A percentile compares a stretch with the other conserved stretches of the same genome.
These are phyloP conservation scores for Lasiodiplodia gonubiensis DNA, from an alignment of 2,329 filamentous ascomycete genomes.

Conservation along the genomic window DNA sequence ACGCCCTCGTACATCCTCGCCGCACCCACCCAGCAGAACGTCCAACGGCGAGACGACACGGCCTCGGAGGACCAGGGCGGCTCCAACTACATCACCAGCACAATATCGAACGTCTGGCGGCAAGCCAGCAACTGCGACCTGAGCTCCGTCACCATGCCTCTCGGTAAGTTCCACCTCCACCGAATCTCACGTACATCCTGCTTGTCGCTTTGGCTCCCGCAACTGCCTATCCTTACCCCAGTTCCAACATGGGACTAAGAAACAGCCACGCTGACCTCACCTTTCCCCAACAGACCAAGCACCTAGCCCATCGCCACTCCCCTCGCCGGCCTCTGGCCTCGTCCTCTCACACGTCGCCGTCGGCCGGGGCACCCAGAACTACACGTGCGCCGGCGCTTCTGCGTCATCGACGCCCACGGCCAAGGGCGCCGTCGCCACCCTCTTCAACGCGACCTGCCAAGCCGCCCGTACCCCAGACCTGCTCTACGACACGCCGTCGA, in stretches of 20 bases:
- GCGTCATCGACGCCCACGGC: conserved; percentile 66
- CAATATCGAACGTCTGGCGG: conserved; percentile 20
- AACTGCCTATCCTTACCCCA: background rate
- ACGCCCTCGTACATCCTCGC: conserved; percentile 42
- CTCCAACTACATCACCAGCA: conserved; percentile 10
- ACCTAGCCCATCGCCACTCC: conserved; percentile 62
- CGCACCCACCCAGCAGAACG: conserved; percentile 36
- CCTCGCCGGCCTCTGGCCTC: conserved; percentile 65
- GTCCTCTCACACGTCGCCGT: conserved; percentile 78
- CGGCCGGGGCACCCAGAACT: conserved; percentile 91
- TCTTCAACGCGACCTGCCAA: conserved; percentile 87
- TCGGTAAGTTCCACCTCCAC: conserved; percentile 36
- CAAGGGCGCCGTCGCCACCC: conserved; percentile 76
- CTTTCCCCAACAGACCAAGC: conserved; percentile 17
- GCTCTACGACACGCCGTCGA: conserved; percentile 66
- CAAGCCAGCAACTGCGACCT: conserved; percentile 39
- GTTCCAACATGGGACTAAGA: background rate
- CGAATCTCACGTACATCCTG: background rate
- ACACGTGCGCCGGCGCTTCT: conserved; percentile 73
- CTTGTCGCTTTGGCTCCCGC: background rate
- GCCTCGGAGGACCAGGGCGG: conserved; percentile 1
- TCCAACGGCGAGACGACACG: conserved; percentile 20
- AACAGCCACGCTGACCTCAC: conserved; percentile 33
- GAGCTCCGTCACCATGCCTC: conserved; percentile 38
- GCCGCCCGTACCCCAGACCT: conserved; percentile 72